Evolutionary conservation across 257 asterid genomes (phyloP).

Genomic region (Anisodus tanguticus): DNA sequence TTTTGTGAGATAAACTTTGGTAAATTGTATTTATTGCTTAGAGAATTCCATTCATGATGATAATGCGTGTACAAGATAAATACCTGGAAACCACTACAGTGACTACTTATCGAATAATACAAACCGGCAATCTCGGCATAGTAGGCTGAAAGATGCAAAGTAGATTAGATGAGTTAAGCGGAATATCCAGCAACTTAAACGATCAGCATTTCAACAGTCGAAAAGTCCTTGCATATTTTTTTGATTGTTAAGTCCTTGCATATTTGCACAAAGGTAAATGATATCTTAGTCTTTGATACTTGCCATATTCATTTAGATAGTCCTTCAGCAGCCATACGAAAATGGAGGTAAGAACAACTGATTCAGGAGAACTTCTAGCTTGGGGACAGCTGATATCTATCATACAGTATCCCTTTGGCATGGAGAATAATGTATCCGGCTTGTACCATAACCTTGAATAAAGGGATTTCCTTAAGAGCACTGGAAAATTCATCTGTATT

Average conservation of each 20-base stretch:
- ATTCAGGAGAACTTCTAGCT: slow-evolving; percentile 83
- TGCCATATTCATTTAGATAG: slow-evolving; percentile 94
- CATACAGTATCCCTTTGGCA: slow-evolving; percentile 84
- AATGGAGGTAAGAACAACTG: slow-evolving; percentile 75
- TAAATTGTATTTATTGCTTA: not conserved
- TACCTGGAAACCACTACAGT: slow-evolving; percentile 86
- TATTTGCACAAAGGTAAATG: slow-evolving; percentile 1
- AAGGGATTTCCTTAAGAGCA: slow-evolving; percentile 70
- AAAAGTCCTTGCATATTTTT: not conserved
- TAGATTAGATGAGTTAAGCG: slow-evolving; percentile 2
- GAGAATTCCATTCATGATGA: slow-evolving; percentile 28
- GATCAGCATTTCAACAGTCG: slow-evolving; percentile 29
- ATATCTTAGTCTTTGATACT: slow-evolving; percentile 33
- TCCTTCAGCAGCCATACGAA: slow-evolving; percentile 86
- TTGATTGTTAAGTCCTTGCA: not conserved
- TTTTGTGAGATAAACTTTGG: slow-evolving; percentile 1
- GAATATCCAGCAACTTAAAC: slow-evolving; percentile 13
- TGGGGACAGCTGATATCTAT: slow-evolving; percentile 87
- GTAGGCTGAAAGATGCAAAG: slow-evolving; percentile 70
- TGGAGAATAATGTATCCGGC: slow-evolving; percentile 74
- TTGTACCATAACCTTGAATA: slow-evolving; percentile 96
- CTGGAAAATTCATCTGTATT: slow-evolving; percentile 69
- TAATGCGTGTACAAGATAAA: slow-evolving; percentile 1
- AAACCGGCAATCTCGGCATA: slow-evolving; percentile 98
- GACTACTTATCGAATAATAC: slow-evolving; percentile 62